phyloP scores from a whole-genome alignment of 495 filamentous ascomycete genomes.

The Evansstolkia leycettana region DNA sequence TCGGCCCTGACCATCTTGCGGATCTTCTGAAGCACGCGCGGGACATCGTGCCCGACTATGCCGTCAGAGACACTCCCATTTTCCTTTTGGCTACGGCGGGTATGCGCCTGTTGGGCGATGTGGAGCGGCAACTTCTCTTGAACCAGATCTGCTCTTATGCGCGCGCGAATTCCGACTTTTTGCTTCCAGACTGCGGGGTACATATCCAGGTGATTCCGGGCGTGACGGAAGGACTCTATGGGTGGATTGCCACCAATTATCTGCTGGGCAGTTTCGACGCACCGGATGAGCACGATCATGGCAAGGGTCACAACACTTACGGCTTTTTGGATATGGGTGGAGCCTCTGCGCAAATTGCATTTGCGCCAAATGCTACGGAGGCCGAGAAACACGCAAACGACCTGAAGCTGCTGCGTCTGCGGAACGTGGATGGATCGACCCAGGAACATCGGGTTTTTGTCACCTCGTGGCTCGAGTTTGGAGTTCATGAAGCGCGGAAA shows the following conservation, averaged over 20 bases:
- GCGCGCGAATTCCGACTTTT: constrained; percentile 64
- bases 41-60: constrained; percentile 64
- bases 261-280: constrained; percentile 83
- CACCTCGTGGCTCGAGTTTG: constrained; percentile 93
- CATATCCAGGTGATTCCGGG: constrained; percentile 94
- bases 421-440: constrained; percentile 63
- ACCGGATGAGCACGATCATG: constrained; percentile 60
- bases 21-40: constrained; percentile 73
- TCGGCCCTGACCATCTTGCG: constrained; percentile 73
- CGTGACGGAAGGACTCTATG: constrained; percentile 95
- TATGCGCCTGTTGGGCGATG: constrained; percentile 74
- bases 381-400: constrained; percentile 83
- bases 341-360: constrained; percentile 93
- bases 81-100: constrained; percentile 96
- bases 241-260: constrained; percentile 99
- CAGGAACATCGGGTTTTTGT: constrained; percentile 84
- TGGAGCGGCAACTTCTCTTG: constrained; percentile 58
- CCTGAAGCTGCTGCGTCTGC: constrained; percentile 71
- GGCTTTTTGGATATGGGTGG: constrained; percentile 98
- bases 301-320: constrained; percentile 89
- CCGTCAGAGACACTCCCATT: constrained; percentile 73
- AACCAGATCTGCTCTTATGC: constrained; percentile 76
- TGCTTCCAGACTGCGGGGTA: constrained; percentile 75
- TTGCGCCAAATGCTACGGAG: constrained; percentile 89
- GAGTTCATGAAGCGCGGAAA: constrained; percentile 78